A percentile compares a stretch with the other conserved stretches of the same genome.
These are phyloP conservation scores for Thuidium tamariscinum DNA, from an alignment of 225 moss, liverwort and hornwort species.

Conservation along the genomic window DNA sequence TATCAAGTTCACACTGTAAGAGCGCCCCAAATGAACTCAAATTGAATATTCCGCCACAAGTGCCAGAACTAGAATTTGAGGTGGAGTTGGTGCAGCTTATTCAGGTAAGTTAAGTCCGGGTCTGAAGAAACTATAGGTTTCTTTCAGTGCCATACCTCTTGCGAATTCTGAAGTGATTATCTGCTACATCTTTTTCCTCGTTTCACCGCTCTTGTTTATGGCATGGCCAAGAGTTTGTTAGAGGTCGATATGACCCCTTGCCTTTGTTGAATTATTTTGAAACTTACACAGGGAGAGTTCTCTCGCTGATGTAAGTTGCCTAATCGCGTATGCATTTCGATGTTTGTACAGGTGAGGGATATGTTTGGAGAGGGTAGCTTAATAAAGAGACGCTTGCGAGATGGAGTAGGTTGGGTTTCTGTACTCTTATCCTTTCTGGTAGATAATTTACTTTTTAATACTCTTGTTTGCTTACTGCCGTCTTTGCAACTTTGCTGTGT, in stretches of 20 bases:
- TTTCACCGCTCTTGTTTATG: background rate
- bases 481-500: background rate
- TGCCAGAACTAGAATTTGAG: slow-evolving; percentile 78
- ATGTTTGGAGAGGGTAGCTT: slow-evolving; percentile 85
- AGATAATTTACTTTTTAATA: background rate
- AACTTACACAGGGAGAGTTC: background rate
- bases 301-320: background rate
- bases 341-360: slow-evolving; percentile 62
- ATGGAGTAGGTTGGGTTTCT: slow-evolving; percentile 63
- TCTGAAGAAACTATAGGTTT: background rate
- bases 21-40: slow-evolving; percentile 34
- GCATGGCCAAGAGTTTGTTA: background rate
- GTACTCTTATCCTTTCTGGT: background rate
- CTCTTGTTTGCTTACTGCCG: background rate
- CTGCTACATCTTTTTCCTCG: background rate
- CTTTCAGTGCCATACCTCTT: background rate
- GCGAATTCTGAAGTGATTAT: background rate
- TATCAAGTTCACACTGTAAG: slow-evolving; percentile 51
- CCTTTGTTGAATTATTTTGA: background rate
- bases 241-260: background rate
- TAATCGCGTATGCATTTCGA: background rate
- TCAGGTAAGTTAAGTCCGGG: slow-evolving; percentile 37
- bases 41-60: slow-evolving; percentile 58
- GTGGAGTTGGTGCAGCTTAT: slow-evolving; percentile 82
- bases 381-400: slow-evolving; percentile 76